Base-by-base conservation (phyloP, 352 stramenopile species). In the Pythium angustatum region DNA sequence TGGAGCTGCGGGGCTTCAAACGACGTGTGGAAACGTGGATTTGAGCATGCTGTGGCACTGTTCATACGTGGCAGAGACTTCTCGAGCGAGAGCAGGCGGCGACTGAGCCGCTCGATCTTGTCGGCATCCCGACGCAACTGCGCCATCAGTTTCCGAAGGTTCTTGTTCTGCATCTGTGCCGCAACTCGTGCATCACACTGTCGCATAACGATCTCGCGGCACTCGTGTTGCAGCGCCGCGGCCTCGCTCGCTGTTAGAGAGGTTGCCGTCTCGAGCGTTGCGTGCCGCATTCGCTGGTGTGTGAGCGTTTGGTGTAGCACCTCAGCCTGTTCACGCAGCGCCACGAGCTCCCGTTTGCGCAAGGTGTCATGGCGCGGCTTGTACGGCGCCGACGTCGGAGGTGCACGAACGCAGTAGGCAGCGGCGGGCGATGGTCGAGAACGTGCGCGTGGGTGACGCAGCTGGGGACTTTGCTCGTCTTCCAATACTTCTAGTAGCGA, bases 401-500 rank as follows among this genome's bases (percentile, higher is more conserved):
- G n/a, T n/a, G n/a, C n/a, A n/a, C n/a, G n/a, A n/a, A n/a, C n/a
- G n/a, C n/a, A n/a, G n/a, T n/a, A n/a, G n/a, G n/a, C n/a, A n/a
- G n/a, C n/a, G n/a, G n/a, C n/a, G n/a, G n/a, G n/a, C n/a, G n/a
- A n/a, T n/a, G n/a, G n/a, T n/a, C n/a, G n/a, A n/a, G n/a, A n/a
- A n/a, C n/a, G 34, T 28, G 11, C 7, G 14, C 34, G 52, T 15
- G 3, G 33, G 7, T 14, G 15, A n/a, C n/a, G n/a, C n/a, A n/a
- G n/a, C n/a, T n/a, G n/a, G n/a, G n/a, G n/a, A n/a, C n/a, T n/a
- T n/a, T n/a, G n/a, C n/a, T n/a, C n/a, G n/a, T n/a, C n/a, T n/a
- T n/a, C n/a, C n/a, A n/a, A n/a, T n/a, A n/a, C n/a, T n/a, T 53
- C 52, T 2, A 59, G 17, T 11, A 48, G 38, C 38, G 52, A 59